Base-by-base conservation (phyloP, 1,284 basidiomycete genomes). In the Violaceomyces palustris region DNA sequence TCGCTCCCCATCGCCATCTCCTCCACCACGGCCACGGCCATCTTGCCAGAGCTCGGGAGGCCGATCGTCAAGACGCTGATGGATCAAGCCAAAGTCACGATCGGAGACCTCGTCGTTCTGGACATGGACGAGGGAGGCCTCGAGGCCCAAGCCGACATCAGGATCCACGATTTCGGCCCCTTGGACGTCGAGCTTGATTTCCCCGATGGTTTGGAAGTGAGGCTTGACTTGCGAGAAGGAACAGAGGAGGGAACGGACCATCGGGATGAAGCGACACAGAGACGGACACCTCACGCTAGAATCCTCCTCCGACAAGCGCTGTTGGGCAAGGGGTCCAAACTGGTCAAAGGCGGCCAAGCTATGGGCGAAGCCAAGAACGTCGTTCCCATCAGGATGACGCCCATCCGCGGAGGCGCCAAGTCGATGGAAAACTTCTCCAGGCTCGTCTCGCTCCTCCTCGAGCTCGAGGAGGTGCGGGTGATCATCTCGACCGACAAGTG, bases 1-100 rank as follows among this genome's bases (percentile, higher is more conserved):
- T 48, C 55, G 39, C 37, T 67, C 24, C 60, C 64, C 37, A 65
- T 67, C 30, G 60, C 62, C 14, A 56, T 67, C 35, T 60, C 59
- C 3, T 45, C 47, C 24, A 52, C 59, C 32, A 65, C 62, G 22
- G 51, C 62, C 2, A 26, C 59, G n/a, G 46, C 25, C 22, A 50
- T 67, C 17, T 36, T 67, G 3, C 63, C 64, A 10, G 39, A 46
- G 1, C 41, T 67, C 4, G 60, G 62, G 3, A 46, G 52, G 10
- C 64, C 64, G 8, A 42, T 67, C 15, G 56, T 67, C 24, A 52
- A 47, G 29, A 50, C 47, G 3, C 46, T 67, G 5, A 47, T 65
- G 19, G 60, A 67, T 8, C 60, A 57, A 26, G 62, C 52, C 17
- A 43, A 31, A 19, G 44, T 67, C 10, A 47, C 52, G 19, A 44